These are phyloP conservation scores for Urochloa ruziziensis DNA, from an alignment of 176 grass and related monocot species.

Conservation along the genomic window DNA sequence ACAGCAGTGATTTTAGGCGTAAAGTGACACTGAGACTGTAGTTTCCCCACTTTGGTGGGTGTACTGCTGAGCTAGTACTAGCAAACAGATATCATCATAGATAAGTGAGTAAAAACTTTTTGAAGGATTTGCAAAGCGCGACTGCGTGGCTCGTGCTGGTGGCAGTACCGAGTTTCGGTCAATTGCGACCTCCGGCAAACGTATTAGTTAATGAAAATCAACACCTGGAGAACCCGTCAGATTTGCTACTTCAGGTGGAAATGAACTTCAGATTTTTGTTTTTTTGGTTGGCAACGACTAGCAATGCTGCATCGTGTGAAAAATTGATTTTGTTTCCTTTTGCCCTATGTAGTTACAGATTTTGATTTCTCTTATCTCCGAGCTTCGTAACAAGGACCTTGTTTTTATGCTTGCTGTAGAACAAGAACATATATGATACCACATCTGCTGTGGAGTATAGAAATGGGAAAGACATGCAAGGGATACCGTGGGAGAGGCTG, in stretches of 20 bases:
- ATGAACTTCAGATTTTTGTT: not conserved
- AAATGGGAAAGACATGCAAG: conserved; percentile 59
- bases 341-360: not conserved
- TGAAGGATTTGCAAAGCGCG: not conserved
- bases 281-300: not conserved
- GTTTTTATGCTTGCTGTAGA: not conserved
- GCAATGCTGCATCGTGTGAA: not conserved
- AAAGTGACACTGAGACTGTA: not conserved
- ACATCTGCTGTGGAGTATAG: conserved; percentile 34
- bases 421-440: conserved; percentile 16
- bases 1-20: not conserved
- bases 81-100: not conserved
- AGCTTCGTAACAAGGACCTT: not conserved
- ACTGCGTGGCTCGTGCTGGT: not conserved
- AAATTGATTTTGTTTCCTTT: not conserved
- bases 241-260: not conserved
- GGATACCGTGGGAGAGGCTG: conserved; percentile 63
- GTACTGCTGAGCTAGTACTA: not conserved
- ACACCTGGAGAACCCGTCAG: not conserved
- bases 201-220: not conserved
- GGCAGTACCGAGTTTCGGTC: not conserved
- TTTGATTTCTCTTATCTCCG: not conserved
- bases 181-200: not conserved
- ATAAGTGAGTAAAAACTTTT: not conserved
- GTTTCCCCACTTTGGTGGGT: not conserved